Percentiles rank a stretch among this genome's conserved stretches.
Conservation (phyloP, 345 rosid genomes). For the Kernera saxatilis region DNA sequence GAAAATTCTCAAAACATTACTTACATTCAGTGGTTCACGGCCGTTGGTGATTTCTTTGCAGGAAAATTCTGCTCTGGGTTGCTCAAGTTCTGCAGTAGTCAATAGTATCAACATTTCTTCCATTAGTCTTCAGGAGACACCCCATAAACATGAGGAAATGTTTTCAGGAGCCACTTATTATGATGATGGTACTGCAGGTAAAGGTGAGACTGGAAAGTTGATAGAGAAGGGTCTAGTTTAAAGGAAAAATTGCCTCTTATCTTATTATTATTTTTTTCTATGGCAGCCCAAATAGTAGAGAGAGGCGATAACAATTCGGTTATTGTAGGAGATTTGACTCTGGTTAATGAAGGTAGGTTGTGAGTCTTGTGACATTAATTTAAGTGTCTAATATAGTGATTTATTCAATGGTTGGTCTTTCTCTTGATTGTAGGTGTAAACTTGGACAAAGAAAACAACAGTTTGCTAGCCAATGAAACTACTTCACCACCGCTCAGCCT, state of each 20-base stretch:
- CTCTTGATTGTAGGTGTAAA: constrained; percentile 25
- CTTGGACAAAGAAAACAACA: constrained; percentile 46
- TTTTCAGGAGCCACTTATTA: background rate
- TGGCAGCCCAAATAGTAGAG: constrained; percentile 2
- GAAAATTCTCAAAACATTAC: background rate
- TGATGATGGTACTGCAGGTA: background rate
- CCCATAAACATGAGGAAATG: background rate
- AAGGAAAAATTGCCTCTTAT: background rate
- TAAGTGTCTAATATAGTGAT: background rate
- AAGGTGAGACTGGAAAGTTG: constrained; percentile 15
- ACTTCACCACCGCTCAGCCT: constrained; percentile 53
- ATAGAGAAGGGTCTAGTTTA: background rate
- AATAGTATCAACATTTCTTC: background rate
- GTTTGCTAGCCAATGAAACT: constrained; percentile 22
- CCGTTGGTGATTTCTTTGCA: background rate
- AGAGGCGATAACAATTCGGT: background rate
- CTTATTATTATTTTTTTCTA: background rate
- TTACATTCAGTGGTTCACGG: background rate
- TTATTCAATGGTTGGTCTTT: background rate
- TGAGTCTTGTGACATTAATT: constrained; percentile 2
- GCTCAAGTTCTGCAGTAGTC: constrained; percentile 11
- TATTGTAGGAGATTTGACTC: background rate
- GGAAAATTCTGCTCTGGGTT: constrained; percentile 23
- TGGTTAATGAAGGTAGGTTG: constrained; percentile 33
- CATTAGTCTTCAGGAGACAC: constrained; percentile 9